A percentile compares a stretch with the other conserved stretches of the same genome.
phyloP scores from a whole-genome alignment of 2,329 filamentous ascomycete genomes.

The Sclerotinia nivalis region DNA sequence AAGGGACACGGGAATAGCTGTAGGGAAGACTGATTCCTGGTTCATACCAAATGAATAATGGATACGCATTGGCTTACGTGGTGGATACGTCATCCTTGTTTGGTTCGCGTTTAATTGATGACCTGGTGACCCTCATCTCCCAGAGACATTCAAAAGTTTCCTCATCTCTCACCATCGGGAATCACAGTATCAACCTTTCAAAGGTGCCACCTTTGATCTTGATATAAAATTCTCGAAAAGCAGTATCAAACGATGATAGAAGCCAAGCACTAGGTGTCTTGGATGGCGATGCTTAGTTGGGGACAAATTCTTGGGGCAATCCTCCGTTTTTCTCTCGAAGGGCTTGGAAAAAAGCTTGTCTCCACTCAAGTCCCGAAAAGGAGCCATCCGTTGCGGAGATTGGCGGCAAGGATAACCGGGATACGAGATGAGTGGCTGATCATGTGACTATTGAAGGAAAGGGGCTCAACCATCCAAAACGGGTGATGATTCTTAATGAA shows the following conservation, averaged over 20 bases:
- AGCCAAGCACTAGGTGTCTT: constrained; percentile 20
- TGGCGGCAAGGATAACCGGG: constrained; percentile 8
- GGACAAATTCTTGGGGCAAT: not conserved
- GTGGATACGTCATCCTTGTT: constrained; percentile 21
- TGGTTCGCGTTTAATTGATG: constrained; percentile 8
- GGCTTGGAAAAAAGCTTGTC: constrained; percentile 19
- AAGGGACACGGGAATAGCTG: too few relatives aligned
- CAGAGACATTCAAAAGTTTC: not conserved
- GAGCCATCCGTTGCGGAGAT: not conserved
- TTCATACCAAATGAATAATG: constrained; percentile 21
- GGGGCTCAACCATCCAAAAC: not conserved
- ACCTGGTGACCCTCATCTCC: constrained; percentile 17
- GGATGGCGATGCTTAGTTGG: constrained; percentile 17
- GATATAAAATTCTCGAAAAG: not conserved
- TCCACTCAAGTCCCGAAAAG: constrained; percentile 15
- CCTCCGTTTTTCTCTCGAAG: not conserved
- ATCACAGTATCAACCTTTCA: not conserved
- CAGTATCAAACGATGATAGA: constrained; percentile 1
- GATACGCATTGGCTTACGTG: constrained; percentile 21
- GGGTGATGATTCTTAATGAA: not conserved
- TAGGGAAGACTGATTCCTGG: not conserved
- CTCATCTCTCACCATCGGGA: not conserved
- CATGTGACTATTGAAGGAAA: not conserved
- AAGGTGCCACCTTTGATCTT: constrained; percentile 1
- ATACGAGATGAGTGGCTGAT: not conserved